phyloP scores from a whole-genome alignment of 1,284 basidiomycete genomes.

The Cryptococcus floricola region DNA sequence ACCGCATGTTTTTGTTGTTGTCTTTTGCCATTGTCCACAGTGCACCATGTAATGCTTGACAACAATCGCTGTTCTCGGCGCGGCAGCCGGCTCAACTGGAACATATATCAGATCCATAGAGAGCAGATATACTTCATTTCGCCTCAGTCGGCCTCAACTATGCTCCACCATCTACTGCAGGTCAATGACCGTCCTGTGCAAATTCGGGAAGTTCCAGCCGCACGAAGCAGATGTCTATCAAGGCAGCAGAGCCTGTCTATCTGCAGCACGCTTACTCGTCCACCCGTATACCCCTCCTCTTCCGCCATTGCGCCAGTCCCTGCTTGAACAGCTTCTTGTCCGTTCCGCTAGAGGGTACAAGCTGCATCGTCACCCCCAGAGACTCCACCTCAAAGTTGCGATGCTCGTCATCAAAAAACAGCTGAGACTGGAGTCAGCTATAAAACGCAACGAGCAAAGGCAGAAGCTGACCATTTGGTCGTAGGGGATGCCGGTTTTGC shows the following conservation, averaged over 20 bases:
- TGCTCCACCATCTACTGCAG: too few species aligned
- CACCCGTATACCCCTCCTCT: conserved; percentile 17
- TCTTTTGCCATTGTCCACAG: too few species aligned
- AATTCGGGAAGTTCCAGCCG: neutral
- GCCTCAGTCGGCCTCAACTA: too few species aligned
- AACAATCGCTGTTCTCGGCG: too few species aligned
- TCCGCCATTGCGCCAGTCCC: conserved; percentile 37
- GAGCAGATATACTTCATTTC: too few species aligned
- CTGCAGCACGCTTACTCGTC: neutral
- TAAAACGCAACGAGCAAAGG: neutral
- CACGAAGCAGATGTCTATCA: too few species aligned
- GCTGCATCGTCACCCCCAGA: conserved; percentile 67
- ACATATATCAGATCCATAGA: too few species aligned
- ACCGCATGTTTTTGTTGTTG: neutral
- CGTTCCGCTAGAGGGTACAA: conserved; percentile 34
- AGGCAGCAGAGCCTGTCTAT: neutral
- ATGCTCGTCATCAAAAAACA: conserved; percentile 79
- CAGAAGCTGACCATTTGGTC: conserved; percentile 65
- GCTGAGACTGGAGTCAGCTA: conserved; percentile 42
- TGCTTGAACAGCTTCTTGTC: conserved; percentile 28
- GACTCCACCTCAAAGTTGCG: conserved; percentile 72
- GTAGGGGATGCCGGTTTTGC: conserved; percentile 74
- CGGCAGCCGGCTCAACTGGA: too few species aligned
- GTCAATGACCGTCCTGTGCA: too few species aligned
- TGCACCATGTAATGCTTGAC: too few species aligned